Evolutionary conservation across 1,284 basidiomycete genomes (phyloP), one percentile per base, ranked within the genome.

Genomic region (Coniferiporia sulphurascens): DNA sequence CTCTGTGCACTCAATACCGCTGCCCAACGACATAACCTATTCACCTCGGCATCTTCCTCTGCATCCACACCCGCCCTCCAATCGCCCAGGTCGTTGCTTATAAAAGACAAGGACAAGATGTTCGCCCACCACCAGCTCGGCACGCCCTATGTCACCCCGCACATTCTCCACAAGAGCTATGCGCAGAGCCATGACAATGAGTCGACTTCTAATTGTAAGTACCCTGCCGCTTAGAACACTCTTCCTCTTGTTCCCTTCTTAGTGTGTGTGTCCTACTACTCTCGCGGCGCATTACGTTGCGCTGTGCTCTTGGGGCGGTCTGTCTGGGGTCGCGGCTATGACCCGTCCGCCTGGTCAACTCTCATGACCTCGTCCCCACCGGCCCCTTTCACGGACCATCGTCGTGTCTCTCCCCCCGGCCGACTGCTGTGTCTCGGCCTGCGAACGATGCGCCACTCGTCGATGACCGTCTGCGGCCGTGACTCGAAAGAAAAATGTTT

Each of bases 101-200:
- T 43, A 27, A 27, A 49, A 38, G 53, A 32, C 38, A 48, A 56
- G 17, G 38, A 54, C 52, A 60, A 60, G 41, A 62, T 62, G 61
- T 22, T 58, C 51, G 51, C 22, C 36, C 17, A 38, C 38, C 55
- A 48, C 45, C 50, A 57, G 17, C 54, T 58, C 45, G 57, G 52
- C 32, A 89, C 88, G 6, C 89, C 89, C 68, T 90, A 91, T 71
- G 87, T 90, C 58, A 91, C 89, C 64, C 89, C 89, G 45, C 88
- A 89, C 73, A 91, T 91, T 74, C 84, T 89, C 68, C 89, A 91
- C 79, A 88, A 86, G 71, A 74, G 86, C 74, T 91, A 91, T 74
- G 88, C 88, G 3, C 86, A 89, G 70, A 76, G 83, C 27, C 27
- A 27, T 64, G 87, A 90, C 72, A 74, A 80, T 56, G 87, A 91